Conservation (phyloP, 768 basidiomycete species). For the Scleroderma bovista region DNA sequence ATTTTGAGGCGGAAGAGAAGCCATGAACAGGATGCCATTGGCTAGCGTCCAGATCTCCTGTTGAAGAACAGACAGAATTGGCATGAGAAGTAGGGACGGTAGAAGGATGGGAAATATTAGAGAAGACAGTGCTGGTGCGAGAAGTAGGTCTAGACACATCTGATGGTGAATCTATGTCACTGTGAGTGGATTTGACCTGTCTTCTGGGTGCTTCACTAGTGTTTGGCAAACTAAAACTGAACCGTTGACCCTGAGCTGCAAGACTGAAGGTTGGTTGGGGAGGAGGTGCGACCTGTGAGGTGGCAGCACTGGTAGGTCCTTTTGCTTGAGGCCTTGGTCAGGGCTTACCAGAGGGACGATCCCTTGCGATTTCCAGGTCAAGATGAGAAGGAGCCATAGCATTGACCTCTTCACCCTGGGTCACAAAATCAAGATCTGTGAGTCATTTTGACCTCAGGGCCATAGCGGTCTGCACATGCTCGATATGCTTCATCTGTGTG, state of each 20-base stretch:
- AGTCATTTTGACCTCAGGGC: not conserved
- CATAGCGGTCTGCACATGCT: not conserved
- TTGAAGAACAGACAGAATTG: not conserved
- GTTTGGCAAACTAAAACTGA: not conserved
- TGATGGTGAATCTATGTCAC: not conserved
- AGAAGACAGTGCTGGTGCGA: no score
- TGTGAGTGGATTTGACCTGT: not conserved
- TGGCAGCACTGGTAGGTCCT: not conserved
- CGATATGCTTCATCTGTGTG: not conserved
- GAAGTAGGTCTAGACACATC: no score
- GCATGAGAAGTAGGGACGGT: not conserved
- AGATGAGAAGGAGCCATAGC: slow-evolving; percentile 2
- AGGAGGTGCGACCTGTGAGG: no score
- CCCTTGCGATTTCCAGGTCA: not conserved
- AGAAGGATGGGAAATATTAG: no score
- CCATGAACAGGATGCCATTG: not conserved
- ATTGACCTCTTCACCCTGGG: not conserved
- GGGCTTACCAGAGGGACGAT: not conserved
- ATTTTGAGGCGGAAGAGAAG: not conserved
- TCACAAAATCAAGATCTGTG: not conserved
- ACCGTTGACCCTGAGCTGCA: not conserved
- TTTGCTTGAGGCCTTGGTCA: not conserved
- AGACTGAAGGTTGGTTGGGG: not conserved
- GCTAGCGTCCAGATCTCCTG: not conserved
- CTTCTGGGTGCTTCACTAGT: not conserved